Base-by-base conservation (phyloP, 192 early-diverging fungal species). In the Entomortierella chlamydospora region DNA sequence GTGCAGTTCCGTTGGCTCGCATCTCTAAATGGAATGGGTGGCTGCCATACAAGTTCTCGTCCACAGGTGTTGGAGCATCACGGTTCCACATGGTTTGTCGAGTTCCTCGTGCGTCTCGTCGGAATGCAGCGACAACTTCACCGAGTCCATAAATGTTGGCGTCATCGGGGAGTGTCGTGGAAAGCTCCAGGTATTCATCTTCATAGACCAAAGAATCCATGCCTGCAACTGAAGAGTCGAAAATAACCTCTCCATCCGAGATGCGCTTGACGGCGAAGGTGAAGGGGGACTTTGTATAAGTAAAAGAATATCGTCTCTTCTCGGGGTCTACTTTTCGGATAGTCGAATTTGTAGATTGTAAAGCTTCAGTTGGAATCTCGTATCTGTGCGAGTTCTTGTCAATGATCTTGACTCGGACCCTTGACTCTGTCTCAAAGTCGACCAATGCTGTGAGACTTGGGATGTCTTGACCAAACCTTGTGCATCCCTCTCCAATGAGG, bases 121-220 rank as follows among this genome's bases (percentile, higher is more conserved):
- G 81, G 63, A 91, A 91, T 23, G 71, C 73, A 26, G 84, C 80
- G 15, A 85, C 84, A 5, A 84, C 73, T 69, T 93, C 90, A 17
- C 91, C 91, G 12, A 93, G 76, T 12, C 91, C 91, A 59, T 90
- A 93, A 51, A 93, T 87, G 51, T 91, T 90, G 18, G 90, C 87
- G 49, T 89, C 61, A 0, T 42, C 23, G 9, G 89, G 88, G 34
- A 91, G 45, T 1, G 33, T 66, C n/a, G 89, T 84, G 0, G 89
- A 88, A 25, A 93, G 55, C 70, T 91, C 88, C 8, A 93, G 69
- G 57, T 90, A 93, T 68, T 91, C 87, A 64, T 90, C 85, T 63
- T 91, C 87, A 42, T 85, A 91, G 18, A 93, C 85, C 15, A 91
- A 68, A 1, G 86, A 66, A 43, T 79, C 86, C 70, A 83, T 37